Evolutionary conservation across 2,329 filamentous ascomycete genomes (phyloP), one percentile per base, ranked within the genome.

Genomic region (Talaromyces sp.): DNA sequence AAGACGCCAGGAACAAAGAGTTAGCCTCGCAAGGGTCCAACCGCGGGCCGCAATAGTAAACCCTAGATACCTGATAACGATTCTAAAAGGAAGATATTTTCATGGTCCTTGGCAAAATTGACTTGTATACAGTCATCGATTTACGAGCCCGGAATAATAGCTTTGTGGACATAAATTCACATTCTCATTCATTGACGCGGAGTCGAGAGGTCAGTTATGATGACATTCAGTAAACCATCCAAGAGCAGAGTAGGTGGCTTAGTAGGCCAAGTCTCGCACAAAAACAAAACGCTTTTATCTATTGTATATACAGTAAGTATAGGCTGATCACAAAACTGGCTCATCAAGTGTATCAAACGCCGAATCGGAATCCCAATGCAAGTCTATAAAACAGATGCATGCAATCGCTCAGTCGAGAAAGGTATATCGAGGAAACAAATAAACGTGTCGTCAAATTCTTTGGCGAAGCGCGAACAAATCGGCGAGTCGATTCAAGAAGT

Each of bases 1-100:
- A 85, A 19, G 63, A 62, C 52, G 35, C 62, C 10, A 67, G 65
- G 39, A 56, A 62, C 22, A 67, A 54, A 62, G 67, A 68, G 31
- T 43, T 47, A 19, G 37, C 39, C 22, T 45, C 56, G 27, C 61
- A 63, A 56, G 50, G 33, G 3, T 41, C 49, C 8, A 37, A 43
- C 15, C 33, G 39, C 17, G 45, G 47, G 25, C 33, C 49, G 15
- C 25, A 63, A 52, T 57, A 63, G 39, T 5, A 3, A 7, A 11
- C 17, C n/a, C 19, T 59, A 3, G 33, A 15, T n/a, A 27, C 9
- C 35, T 19, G 54, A 17, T 33, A 31, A 27, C 10, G 11, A 13
- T 15, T 15, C 15, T 22, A 41, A 22, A 19, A 8, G 7, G 11
- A 11, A 3, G 6, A 8, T 25, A 25, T 17, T 25, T 37, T 13